Conservation (phyloP, 1,284 basidiomycete genomes). For the Ceratobasidium sp. region DNA sequence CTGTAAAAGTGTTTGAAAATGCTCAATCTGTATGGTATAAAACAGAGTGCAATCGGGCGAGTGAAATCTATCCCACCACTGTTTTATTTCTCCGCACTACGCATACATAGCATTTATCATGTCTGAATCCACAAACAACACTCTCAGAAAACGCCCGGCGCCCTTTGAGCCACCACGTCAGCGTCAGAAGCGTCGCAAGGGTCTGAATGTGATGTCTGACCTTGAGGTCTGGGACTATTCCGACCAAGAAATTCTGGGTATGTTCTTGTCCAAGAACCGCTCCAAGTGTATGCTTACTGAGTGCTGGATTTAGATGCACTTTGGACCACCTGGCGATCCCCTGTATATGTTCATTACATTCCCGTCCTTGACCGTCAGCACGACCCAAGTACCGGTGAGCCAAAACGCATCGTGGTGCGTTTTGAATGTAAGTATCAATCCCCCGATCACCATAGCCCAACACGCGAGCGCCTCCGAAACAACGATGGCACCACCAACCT, state of each 20-base stretch:
- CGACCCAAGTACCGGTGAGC: not conserved
- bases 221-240: not conserved
- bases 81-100: too few species aligned
- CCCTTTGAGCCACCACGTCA: not conserved
- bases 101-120: too few species aligned
- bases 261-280: not conserved
- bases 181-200: conserved; percentile 11
- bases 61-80: too few species aligned
- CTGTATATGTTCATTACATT: conserved; percentile 6
- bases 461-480: not conserved
- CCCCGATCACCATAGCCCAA: not conserved
- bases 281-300: not conserved
- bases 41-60: too few species aligned
- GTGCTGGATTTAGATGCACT: not conserved
- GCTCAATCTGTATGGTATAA: too few species aligned
- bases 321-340: not conserved
- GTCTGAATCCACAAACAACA: too few species aligned
- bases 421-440: conserved; percentile 25
- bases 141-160: conserved; percentile 3
- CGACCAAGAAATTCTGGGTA: not conserved
- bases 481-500: conserved; percentile 28
- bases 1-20: too few species aligned
- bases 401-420: conserved; percentile 1
- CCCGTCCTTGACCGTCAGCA: not conserved
- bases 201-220: not conserved